These are phyloP conservation scores for Trametes versicolor DNA, from an alignment of 1,284 basidiomycete genomes.

Conservation along the genomic window DNA sequence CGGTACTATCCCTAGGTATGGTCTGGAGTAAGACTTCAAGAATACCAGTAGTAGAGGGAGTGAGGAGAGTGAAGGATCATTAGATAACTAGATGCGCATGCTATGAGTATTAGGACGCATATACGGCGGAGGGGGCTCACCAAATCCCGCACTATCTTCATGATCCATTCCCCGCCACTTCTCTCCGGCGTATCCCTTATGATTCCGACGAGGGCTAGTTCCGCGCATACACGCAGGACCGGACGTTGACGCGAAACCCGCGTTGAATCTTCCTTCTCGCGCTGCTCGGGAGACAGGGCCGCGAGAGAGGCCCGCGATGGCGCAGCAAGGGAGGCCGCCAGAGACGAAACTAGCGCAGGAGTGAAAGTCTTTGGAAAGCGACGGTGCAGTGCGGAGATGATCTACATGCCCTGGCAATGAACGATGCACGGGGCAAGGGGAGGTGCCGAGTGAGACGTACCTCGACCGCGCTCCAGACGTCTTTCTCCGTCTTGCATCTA, in stretches of 20 bases:
- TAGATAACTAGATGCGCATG: constrained; percentile 70
- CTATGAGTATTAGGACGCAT: constrained; percentile 7
- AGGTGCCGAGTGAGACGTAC: constrained; percentile 54
- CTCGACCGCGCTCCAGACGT: constrained; percentile 93
- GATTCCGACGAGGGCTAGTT: constrained; percentile 89
- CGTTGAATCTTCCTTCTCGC: constrained; percentile 91
- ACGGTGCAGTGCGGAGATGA: constrained; percentile 90
- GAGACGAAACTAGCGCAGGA: constrained; percentile 70
- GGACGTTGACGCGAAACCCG: constrained; percentile 87
- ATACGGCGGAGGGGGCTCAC: constrained; percentile 57
- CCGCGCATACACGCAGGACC: constrained; percentile 87
- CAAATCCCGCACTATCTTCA: constrained; percentile 84
- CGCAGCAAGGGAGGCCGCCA: constrained; percentile 75
- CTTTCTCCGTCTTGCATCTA: constrained; percentile 89
- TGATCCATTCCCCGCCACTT: constrained; percentile 88
- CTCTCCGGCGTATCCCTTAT: constrained; percentile 71
- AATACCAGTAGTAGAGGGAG: constrained; percentile 86
- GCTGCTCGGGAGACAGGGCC: constrained; percentile 78
- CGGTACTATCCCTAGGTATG: constrained; percentile 79
- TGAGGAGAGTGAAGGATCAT: constrained; percentile 87
- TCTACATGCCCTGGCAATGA: constrained; percentile 35
- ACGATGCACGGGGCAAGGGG: constrained; percentile 2
- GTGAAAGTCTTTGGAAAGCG: constrained; percentile 88
- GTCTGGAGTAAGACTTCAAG: constrained; percentile 84
- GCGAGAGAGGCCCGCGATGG: constrained; percentile 68